A percentile compares a stretch with the other conserved stretches of the same genome.
phyloP scores from a whole-genome alignment of 352 stramenopile species.

The Phytophthora pini region DNA sequence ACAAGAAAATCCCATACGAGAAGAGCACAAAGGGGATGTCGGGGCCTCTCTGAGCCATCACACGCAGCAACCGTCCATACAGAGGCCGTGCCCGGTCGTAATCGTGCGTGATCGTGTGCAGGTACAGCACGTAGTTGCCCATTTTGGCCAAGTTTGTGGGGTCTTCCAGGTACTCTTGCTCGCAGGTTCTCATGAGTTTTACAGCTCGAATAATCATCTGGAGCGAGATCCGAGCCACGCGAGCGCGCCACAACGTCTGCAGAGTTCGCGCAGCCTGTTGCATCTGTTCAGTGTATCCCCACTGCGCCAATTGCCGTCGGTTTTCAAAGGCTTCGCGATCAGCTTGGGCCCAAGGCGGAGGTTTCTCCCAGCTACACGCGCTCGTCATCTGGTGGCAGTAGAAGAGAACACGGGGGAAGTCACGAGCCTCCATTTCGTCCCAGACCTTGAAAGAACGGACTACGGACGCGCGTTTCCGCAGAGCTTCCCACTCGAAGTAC shows the following conservation, averaged over 20 bases:
- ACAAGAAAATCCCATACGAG: constrained; percentile 77
- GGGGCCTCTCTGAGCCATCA: constrained; percentile 78
- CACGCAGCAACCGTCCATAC: constrained; percentile 70
- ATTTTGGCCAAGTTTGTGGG: constrained; percentile 77
- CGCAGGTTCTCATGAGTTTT: constrained; percentile 72
- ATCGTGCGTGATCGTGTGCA: constrained; percentile 80
- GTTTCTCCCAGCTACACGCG: constrained; percentile 70
- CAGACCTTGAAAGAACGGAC: constrained; percentile 69
- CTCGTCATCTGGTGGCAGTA: constrained; percentile 81
- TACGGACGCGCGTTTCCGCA: constrained; percentile 35
- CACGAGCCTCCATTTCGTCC: constrained; percentile 69
- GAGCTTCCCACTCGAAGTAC: constrained; percentile 72
- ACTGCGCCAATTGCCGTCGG: constrained; percentile 56
- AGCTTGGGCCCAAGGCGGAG: constrained; percentile 54
- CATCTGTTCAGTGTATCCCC: constrained; percentile 76
- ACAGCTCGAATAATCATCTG: constrained; percentile 68
- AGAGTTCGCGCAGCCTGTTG: constrained; percentile 52
- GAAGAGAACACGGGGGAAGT: constrained; percentile 66
- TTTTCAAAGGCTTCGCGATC: constrained; percentile 57
- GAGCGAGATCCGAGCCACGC: constrained; percentile 62
- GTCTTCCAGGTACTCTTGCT: constrained; percentile 78
- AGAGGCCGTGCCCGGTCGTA: constrained; percentile 80
- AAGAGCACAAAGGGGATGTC: constrained; percentile 85
- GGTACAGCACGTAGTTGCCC: constrained; percentile 84
- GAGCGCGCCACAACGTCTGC: constrained; percentile 63